Conservation (phyloP, 1,284 basidiomycete species). For the Puccinia hordei region DNA sequence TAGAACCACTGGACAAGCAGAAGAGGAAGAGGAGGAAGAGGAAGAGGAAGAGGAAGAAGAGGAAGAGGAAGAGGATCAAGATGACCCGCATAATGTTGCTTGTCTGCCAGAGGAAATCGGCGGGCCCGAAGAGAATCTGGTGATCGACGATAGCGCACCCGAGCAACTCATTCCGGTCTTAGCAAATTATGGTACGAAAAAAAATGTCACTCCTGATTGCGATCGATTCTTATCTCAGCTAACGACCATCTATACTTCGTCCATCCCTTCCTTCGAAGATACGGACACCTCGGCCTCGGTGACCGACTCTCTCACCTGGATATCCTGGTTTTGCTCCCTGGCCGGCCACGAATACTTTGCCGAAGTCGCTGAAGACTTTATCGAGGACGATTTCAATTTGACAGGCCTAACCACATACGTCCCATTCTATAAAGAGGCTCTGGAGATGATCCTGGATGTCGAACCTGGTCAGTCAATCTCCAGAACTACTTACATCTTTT, state of each 20-base stretch:
- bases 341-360: slow-evolving; percentile 97
- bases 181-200: slow-evolving; percentile 35
- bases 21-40: slow-evolving; percentile 52
- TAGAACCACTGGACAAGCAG: background rate
- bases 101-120: slow-evolving; percentile 58
- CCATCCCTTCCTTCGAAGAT: background rate
- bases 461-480: slow-evolving; percentile 69
- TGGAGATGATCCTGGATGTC: slow-evolving; percentile 99
- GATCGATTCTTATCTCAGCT: background rate
- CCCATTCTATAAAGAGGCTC: slow-evolving; percentile 97
- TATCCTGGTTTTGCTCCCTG: slow-evolving; percentile 96
- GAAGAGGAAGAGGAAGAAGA: slow-evolving; percentile 23
- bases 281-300: slow-evolving; percentile 32
- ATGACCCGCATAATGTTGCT: background rate
- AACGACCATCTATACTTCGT: background rate
- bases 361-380: slow-evolving; percentile 89
- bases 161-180: slow-evolving; percentile 6
- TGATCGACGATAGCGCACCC: slow-evolving; percentile 52
- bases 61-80: slow-evolving; percentile 9
- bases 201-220: background rate
- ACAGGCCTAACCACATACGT: slow-evolving; percentile 94
- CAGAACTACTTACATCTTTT: no score
- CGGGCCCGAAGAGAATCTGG: slow-evolving; percentile 53
- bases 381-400: slow-evolving; percentile 99
- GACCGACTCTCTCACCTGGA: slow-evolving; percentile 73